Percentiles rank a stretch among this genome's conserved stretches.
These are phyloP conservation scores for Monascus purpureus DNA, from an alignment of 495 filamentous ascomycete species.

Conservation along the genomic window DNA sequence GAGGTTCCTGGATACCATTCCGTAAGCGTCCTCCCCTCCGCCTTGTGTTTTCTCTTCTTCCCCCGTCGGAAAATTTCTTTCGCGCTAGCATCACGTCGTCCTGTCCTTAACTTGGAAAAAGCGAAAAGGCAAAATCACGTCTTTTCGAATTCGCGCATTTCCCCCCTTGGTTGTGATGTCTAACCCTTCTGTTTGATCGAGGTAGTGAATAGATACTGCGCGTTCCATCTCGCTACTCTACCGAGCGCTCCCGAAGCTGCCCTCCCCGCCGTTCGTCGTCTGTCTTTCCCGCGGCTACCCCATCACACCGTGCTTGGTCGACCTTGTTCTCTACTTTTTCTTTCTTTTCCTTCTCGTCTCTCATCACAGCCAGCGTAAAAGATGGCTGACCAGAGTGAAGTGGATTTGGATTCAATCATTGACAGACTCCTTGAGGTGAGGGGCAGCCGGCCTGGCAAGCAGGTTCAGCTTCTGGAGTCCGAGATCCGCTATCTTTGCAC, in stretches of 20 bases:
- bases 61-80: no score
- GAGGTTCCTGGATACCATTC: no score
- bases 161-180: not conserved
- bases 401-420: conserved; percentile 98
- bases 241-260: conserved; percentile 20
- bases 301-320: no score
- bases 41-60: no score
- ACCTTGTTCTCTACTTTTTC: conserved; percentile 6
- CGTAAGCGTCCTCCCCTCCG: no score
- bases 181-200: conserved; percentile 1
- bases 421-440: conserved; percentile 94
- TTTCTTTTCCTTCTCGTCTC: conserved; percentile 12
- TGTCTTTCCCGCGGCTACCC: conserved; percentile 10
- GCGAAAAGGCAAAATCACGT: no score
- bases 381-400: conserved; percentile 96
- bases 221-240: conserved; percentile 21
- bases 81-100: no score
- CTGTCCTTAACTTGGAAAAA: no score
- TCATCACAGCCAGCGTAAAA: conserved; percentile 23
- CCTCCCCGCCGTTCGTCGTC: conserved; percentile 18
- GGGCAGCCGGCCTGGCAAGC: conserved; percentile 94
- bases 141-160: conserved; percentile 7
- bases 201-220: conserved; percentile 26
- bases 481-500: conserved; percentile 98
- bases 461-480: conserved; percentile 90